Evolutionary conservation across 1,139 yeast species (phyloP), one percentile per base, ranked within the genome.

Genomic region (Debaryomyces coudertii): DNA sequence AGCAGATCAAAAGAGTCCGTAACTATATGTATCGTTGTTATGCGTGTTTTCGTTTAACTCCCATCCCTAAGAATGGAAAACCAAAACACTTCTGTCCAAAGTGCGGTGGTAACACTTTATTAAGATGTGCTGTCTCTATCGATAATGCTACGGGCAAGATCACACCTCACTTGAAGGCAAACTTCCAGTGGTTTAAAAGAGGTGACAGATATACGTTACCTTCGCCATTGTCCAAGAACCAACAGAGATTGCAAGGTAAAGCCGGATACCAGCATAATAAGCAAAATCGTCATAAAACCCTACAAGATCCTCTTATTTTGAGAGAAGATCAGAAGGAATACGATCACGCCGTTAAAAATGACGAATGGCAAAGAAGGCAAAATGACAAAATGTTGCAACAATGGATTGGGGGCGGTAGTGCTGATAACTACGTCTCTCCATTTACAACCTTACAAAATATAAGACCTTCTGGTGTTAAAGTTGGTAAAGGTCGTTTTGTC

Each of bases 311-410:
- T n/a, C 64, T 77, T 20, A 76, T 88, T 40, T 77, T 90, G 49
- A 79, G 95, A 55, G 98, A 89, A 65, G 99, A 95, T 66, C 98
- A 93, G 69, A 87, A 87, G 60, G 99, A 93, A 66, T 95, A 93
- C 65, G 83, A 82, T 56, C 85, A 87, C 63, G 96, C 97, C 1
- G 66, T 92, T 47, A 90, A 90, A 63, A 85, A 88, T 58, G 95
- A 90, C 48, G 84, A 85, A 41, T 90, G 97, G 95, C 87, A 85
- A 57, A 81, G 89, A 62, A 79, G 87, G 58, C 88, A 89, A 60
- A 89, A 89, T 56, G 97, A 90, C 57, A 90, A 90, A 68, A 73
- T 87, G 52, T 71, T 90, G 53, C 84, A 86, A 57, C 90, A 90
- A 60, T 93, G 95, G 87, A 83, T 90, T 45, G 97, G 97, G 24